Evolutionary conservation across 768 basidiomycete species (phyloP).

Genomic region (Dentipellis sp.): DNA sequence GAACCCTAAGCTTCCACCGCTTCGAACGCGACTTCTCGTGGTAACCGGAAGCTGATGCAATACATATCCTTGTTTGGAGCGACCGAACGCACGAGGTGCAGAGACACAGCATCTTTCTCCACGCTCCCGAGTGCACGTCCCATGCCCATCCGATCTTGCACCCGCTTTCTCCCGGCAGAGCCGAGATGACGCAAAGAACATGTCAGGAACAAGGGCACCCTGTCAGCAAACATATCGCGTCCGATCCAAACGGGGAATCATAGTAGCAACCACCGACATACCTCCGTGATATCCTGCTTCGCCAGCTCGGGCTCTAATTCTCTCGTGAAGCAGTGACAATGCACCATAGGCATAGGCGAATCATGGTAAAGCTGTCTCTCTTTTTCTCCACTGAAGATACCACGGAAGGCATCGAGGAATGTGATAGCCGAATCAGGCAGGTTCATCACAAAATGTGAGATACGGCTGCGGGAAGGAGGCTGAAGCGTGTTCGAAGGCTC

Average conservation of each 20-base stretch:
- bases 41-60: conserved; percentile 82
- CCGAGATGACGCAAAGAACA: neutral
- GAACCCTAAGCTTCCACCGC: neutral
- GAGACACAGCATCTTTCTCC: conserved; percentile 34
- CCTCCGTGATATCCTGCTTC: conserved; percentile 71
- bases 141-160: conserved; percentile 37
- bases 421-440: conserved; percentile 85
- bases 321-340: conserved; percentile 94
- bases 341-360: conserved; percentile 72
- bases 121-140: conserved; percentile 34
- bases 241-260: neutral
- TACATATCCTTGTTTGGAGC: conserved; percentile 98
- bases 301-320: conserved; percentile 64
- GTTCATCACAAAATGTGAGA: conserved; percentile 96
- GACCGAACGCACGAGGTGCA: conserved; percentile 84
- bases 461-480: conserved; percentile 37
- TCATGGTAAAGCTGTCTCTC: conserved; percentile 26
- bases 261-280: conserved; percentile 26
- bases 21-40: conserved; percentile 32
- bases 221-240: neutral
- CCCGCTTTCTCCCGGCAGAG: conserved; percentile 40
- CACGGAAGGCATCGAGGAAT: conserved; percentile 85
- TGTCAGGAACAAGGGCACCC: neutral
- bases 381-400: conserved; percentile 44
- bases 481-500: neutral